A percentile compares a stretch with the other conserved stretches of the same genome.
Evolutionary conservation across 352 stramenopile species (phyloP).

Genomic region (Phytopythium montanum): DNA sequence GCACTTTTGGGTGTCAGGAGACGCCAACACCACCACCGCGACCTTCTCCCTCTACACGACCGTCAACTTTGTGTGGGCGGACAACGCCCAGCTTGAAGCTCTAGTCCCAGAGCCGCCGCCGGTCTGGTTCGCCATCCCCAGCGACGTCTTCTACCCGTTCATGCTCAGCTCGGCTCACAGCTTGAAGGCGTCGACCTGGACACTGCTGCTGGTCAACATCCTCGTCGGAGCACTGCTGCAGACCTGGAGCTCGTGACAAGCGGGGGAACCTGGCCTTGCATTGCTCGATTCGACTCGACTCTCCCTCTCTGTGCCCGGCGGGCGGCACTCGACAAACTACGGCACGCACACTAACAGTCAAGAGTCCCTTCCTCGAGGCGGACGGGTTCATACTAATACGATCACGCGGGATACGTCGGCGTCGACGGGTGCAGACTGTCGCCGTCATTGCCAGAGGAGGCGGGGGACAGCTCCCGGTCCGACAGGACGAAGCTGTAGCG

Average conservation of each 20-base stretch:
- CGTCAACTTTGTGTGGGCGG: slow-evolving; percentile 27
- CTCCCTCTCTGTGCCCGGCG: background rate
- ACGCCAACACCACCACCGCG: slow-evolving; percentile 10
- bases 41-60: slow-evolving; percentile 30
- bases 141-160: slow-evolving; percentile 52
- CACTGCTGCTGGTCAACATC: background rate
- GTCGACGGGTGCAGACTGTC: background rate
- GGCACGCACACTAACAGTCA: slow-evolving; percentile 4
- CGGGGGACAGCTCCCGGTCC: slow-evolving; percentile 16
- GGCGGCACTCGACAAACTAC: slow-evolving; percentile 1
- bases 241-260: background rate
- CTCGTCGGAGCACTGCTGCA: background rate
- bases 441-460: slow-evolving; percentile 5
- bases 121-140: slow-evolving; percentile 54
- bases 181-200: background rate
- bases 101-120: slow-evolving; percentile 32
- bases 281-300: slow-evolving; percentile 5
- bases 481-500: slow-evolving; percentile 42
- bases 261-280: slow-evolving; percentile 3
- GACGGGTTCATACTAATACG: slow-evolving; percentile 11
- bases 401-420: slow-evolving; percentile 7
- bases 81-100: slow-evolving; percentile 16
- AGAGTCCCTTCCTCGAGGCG: background rate
- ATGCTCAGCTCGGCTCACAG: slow-evolving; percentile 16
- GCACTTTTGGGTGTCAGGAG: slow-evolving; percentile 25